Evolutionary conservation across 2,329 filamentous ascomycete genomes (phyloP), one percentile per base, ranked within the genome.

Genomic region (Dissoconium aciculare): DNA sequence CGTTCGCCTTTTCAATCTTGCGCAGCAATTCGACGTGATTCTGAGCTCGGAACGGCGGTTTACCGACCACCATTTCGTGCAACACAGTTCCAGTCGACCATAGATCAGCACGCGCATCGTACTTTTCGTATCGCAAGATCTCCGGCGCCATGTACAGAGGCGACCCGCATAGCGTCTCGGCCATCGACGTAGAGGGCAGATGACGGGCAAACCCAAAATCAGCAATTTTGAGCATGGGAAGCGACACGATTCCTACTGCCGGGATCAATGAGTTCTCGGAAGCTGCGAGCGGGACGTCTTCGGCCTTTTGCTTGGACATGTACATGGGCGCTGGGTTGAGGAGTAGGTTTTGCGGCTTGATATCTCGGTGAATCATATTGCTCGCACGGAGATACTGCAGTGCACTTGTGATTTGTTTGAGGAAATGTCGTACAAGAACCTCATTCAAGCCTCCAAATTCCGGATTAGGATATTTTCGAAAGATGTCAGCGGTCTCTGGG

Each of bases 111-210:
- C 92, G 92, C 40, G 87, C 83, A 59, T 93, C 87, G 55, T 98
- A 98, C 50, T 87, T 87, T 55, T 98, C 85, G 49, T 95, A 98
- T 36, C 85, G 76, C 39, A 98, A 64, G 41, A 98, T 98, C 59
- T 98, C 89, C 3, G 89, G 89, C 0, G 89, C 89, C 89, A 98
- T 98, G 60, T 98, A 98, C 15, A 98, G 64, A 6, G 89, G 89
- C 9, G 89, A 95, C 11, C 89, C 89, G 55, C 89, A 98, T 0
- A 98, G 71, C 0, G 89, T 98, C 54, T 98, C 89, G 8, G 89
- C 89, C 40, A 98, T 67, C 4, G 85, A 87, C 0, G 87, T 92
- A 5, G 81, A 75, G 2, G 89, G 87, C 28, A 98, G 62, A 33
- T 91, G 83, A 33, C 89, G 75, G 33, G 89, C 89, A 53, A 98